These are phyloP conservation scores for Alternaria tenuissima DNA, from an alignment of 2,329 filamentous ascomycete species.

Conservation along the genomic window DNA sequence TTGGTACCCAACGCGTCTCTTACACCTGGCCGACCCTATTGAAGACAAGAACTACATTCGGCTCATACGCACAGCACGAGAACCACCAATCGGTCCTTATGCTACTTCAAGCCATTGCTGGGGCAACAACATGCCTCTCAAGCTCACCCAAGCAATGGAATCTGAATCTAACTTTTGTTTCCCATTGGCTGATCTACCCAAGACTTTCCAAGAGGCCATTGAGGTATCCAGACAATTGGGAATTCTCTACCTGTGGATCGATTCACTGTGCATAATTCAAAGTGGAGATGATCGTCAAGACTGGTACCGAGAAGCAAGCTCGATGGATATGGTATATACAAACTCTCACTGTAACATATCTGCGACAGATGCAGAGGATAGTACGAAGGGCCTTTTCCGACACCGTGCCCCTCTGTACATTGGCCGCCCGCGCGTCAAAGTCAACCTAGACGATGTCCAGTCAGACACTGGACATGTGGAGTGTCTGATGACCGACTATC, in stretches of 20 bases:
- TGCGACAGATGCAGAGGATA: conserved; percentile 8
- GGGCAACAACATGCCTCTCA: conserved; percentile 2
- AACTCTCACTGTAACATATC: conserved; percentile 17
- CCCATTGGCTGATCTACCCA: too few species aligned
- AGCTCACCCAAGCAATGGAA: conserved; percentile 1
- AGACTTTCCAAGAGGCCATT: conserved; percentile 21
- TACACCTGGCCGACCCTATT: not conserved
- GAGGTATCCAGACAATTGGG: conserved; percentile 13
- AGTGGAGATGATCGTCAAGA: not conserved
- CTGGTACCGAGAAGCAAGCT: conserved; percentile 12
- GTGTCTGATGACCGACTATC: not conserved
- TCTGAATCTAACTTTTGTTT: too few species aligned
- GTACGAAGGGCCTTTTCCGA: conserved; percentile 16
- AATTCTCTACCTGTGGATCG: conserved; percentile 29
- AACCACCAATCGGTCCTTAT: conserved; percentile 2
- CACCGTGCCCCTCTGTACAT: not conserved
- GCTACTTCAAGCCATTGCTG: conserved; percentile 20
- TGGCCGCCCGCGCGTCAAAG: not conserved
- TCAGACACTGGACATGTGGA: not conserved
- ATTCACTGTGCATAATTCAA: conserved; percentile 2
- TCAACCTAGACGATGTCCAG: not conserved
- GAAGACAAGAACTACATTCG: not conserved
- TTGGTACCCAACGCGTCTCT: conserved; percentile 19
- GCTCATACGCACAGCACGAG: conserved; percentile 10
- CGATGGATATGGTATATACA: conserved; percentile 18